A percentile compares a stretch with the other conserved stretches of the same genome.
Conservation (phyloP, 345 rosid genomes). For the Toxicodendron radicans region DNA sequence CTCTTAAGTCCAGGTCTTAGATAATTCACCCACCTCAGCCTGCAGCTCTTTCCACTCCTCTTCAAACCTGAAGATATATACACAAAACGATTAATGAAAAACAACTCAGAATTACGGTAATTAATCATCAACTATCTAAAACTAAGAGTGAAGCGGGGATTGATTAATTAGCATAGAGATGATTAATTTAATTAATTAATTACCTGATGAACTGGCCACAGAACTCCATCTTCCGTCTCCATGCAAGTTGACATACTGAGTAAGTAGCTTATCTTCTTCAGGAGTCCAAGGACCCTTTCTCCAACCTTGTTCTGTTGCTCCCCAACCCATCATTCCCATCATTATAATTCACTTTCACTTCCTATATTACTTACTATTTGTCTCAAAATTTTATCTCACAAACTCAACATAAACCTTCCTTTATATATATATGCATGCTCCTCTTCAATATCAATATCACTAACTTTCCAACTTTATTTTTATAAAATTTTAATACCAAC, state of each 20-base stretch:
- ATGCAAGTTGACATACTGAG: constrained; percentile 48
- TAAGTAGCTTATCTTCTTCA: constrained; percentile 69
- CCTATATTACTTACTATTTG: neutral
- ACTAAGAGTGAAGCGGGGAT: too few species aligned
- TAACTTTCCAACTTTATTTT: constrained; percentile 18
- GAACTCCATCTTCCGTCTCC: constrained; percentile 93
- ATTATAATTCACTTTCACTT: neutral
- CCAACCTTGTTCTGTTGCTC: constrained; percentile 47
- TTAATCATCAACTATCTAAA: too few species aligned
- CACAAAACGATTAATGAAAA: neutral
- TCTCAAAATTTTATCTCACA: constrained; percentile 40
- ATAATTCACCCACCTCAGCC: constrained; percentile 94
- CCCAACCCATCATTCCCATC: constrained; percentile 47
- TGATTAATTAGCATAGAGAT: too few species aligned
- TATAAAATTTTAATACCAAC: neutral
- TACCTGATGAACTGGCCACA: constrained; percentile 45
- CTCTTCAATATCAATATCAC: constrained; percentile 5
- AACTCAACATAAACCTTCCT: constrained; percentile 4
- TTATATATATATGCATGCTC: constrained; percentile 14
- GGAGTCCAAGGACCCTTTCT: constrained; percentile 92
- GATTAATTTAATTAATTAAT: too few species aligned
- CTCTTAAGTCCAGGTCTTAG: constrained; percentile 82
- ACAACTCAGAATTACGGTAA: too few species aligned
- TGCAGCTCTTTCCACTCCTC: constrained; percentile 84
- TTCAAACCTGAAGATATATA: constrained; percentile 48